phyloP scores from a whole-genome alignment of 768 basidiomycete species.

The Russula sp. region DNA sequence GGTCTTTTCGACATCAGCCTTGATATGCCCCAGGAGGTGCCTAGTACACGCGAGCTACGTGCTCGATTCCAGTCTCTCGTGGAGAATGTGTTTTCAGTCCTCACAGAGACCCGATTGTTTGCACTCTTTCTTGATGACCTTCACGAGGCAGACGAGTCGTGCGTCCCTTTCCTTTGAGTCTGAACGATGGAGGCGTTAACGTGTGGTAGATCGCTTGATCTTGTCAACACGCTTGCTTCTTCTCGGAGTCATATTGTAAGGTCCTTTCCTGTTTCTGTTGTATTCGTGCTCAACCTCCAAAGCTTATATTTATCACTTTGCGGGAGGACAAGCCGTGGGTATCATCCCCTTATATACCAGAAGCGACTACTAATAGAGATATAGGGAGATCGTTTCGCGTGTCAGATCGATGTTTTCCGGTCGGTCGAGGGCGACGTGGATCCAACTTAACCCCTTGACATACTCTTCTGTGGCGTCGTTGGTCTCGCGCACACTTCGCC shows the following conservation, averaged over 20 bases:
- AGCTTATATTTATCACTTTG: slow-evolving; percentile 65
- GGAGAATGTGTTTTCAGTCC: slow-evolving; percentile 64
- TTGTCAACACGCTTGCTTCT: slow-evolving; percentile 61
- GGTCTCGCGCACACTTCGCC: slow-evolving; percentile 62
- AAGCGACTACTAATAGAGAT: not conserved
- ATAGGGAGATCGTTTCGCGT: slow-evolving; percentile 45
- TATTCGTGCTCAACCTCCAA: slow-evolving; percentile 22
- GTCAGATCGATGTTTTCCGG: slow-evolving; percentile 57
- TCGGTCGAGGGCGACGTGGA: slow-evolving; percentile 62
- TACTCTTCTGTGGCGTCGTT: slow-evolving; percentile 55
- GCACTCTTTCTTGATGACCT: slow-evolving; percentile 72
- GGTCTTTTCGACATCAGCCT: slow-evolving; percentile 51
- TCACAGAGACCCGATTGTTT: slow-evolving; percentile 66
- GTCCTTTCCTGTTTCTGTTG: not conserved
- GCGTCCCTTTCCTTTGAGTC: slow-evolving; percentile 28
- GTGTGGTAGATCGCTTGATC: slow-evolving; percentile 53
- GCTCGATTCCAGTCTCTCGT: slow-evolving; percentile 70
- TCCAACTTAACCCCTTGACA: slow-evolving; percentile 57
- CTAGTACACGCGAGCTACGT: slow-evolving; percentile 58
- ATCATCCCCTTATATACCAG: not conserved
- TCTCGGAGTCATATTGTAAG: slow-evolving; percentile 63
- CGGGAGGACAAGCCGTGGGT: slow-evolving; percentile 52
- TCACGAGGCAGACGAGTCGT: slow-evolving; percentile 74
- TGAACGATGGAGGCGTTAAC: slow-evolving; percentile 8
- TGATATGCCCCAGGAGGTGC: slow-evolving; percentile 51